Conservation (phyloP, 2,329 filamentous ascomycete genomes). For the Stemphylium lycopersici region DNA sequence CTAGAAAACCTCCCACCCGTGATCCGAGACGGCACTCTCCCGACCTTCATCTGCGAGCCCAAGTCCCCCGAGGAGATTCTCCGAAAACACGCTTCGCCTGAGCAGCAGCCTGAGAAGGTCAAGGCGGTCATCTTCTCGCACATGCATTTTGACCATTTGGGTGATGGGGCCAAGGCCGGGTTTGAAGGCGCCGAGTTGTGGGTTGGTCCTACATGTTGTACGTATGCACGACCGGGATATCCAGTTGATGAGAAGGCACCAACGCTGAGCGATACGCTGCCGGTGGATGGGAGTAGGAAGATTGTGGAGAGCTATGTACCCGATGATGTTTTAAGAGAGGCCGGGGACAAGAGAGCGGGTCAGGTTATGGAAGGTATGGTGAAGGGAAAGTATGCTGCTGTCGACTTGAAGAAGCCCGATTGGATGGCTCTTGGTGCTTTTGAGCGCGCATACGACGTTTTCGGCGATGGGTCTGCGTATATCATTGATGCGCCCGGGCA, state of each 20-base stretch:
- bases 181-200: slow-evolving; percentile 49
- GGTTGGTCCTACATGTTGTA: slow-evolving; percentile 45
- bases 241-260: slow-evolving; percentile 29
- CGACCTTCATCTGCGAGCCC: slow-evolving; percentile 45
- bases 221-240: slow-evolving; percentile 40
- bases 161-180: slow-evolving; percentile 45
- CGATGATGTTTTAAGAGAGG: slow-evolving; percentile 35
- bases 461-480: slow-evolving; percentile 57
- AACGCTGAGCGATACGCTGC: slow-evolving; percentile 52
- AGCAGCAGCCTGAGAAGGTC: slow-evolving; percentile 47
- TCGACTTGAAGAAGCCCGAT: slow-evolving; percentile 33
- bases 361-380: slow-evolving; percentile 29
- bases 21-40: slow-evolving; percentile 50
- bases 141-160: slow-evolving; percentile 52
- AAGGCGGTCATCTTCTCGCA: slow-evolving; percentile 50
- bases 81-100: slow-evolving; percentile 29
- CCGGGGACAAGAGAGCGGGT: slow-evolving; percentile 32
- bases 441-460: slow-evolving; percentile 55
- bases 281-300: slow-evolving; percentile 52
- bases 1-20: slow-evolving; percentile 50
- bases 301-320: slow-evolving; percentile 42
- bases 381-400: slow-evolving; percentile 37
- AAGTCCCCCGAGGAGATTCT: slow-evolving; percentile 38
- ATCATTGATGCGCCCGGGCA: slow-evolving; percentile 61
- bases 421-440: slow-evolving; percentile 52